These are phyloP conservation scores for Tagetes erecta DNA, from an alignment of 129 eudicot genomes.

Conservation along the genomic window DNA sequence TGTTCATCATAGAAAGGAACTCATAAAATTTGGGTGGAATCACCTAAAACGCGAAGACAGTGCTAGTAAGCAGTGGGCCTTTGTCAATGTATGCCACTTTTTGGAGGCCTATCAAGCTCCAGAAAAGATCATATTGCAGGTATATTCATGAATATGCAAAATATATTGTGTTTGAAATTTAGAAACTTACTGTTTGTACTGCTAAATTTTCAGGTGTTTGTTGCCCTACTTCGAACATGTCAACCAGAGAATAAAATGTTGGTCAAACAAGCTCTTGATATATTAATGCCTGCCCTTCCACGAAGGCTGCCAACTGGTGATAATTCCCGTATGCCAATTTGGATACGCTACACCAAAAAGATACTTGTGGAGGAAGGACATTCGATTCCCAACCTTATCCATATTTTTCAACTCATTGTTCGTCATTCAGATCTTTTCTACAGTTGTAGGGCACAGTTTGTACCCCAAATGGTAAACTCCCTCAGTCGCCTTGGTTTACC, in stretches of 20 bases:
- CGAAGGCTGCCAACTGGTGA: conserved; percentile 90
- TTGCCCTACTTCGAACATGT: conserved; percentile 93
- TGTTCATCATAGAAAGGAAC: conserved; percentile 91
- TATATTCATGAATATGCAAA: conserved; percentile 21
- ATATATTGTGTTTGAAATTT: conserved; percentile 4
- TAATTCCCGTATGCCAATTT: conserved; percentile 90
- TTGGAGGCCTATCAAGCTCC: conserved; percentile 99
- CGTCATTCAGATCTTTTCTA: conserved; percentile 99
- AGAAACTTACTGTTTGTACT: conserved; percentile 11
- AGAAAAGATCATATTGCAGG: conserved; percentile 98
- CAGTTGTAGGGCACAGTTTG: conserved; percentile 97
- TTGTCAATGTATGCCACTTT: conserved; percentile 98
- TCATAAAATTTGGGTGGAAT: conserved; percentile 99
- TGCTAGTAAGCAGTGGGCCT: conserved; percentile 99
- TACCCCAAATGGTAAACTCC: conserved; percentile 98
- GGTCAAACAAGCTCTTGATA: conserved; percentile 99
- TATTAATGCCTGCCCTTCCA: conserved; percentile 97
- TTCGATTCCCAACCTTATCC: conserved; percentile 91
- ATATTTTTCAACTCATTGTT: conserved; percentile 95
- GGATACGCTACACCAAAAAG: conserved; percentile 99
- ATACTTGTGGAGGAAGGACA: conserved; percentile 99
- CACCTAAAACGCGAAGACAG: conserved; percentile 99
- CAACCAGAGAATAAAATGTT: conserved; percentile 99
- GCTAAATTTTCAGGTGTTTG: conserved; percentile 71
- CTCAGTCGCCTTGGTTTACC: conserved; percentile 98